These are phyloP conservation scores for Scytalidium lignicola DNA, from an alignment of 2,329 filamentous ascomycete genomes.

Conservation along the genomic window DNA sequence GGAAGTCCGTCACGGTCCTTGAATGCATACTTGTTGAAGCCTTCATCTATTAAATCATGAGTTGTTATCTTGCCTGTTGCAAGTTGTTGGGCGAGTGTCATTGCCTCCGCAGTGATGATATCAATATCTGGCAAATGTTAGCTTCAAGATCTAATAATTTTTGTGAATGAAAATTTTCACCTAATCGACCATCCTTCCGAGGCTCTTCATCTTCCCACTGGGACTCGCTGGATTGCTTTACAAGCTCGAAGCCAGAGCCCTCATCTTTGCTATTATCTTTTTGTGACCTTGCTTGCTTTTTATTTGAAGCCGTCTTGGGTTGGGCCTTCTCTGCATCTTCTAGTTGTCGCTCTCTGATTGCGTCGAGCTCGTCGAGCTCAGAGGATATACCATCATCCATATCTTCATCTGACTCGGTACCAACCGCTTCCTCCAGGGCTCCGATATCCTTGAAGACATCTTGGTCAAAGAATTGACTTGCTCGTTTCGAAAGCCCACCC, in stretches of 20 bases:
- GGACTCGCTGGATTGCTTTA: conserved; percentile 42
- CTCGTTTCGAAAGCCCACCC: conserved; percentile 72
- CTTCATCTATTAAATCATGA: conserved; percentile 79
- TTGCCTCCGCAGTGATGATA: conserved; percentile 98
- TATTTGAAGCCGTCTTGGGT: conserved; percentile 16
- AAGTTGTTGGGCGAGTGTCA: conserved; percentile 91
- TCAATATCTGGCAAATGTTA: conserved; percentile 66
- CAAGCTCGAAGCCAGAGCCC: conserved; percentile 57
- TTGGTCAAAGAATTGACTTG: conserved; percentile 86
- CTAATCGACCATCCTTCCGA: conserved; percentile 56
- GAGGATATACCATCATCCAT: conserved; percentile 37
- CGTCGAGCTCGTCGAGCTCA: conserved; percentile 25
- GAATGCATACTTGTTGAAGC: conserved; percentile 89
- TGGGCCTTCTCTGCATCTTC: conserved; percentile 23
- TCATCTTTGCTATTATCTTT: conserved; percentile 23
- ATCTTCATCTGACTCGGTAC: conserved; percentile 36
- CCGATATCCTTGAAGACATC: conserved; percentile 87
- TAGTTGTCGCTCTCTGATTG: conserved; percentile 23
- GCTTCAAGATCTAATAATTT: not conserved
- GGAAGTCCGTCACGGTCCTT: conserved; percentile 87
- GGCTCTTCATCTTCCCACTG: conserved; percentile 65
- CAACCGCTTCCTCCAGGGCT: conserved; percentile 54
- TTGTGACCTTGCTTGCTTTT: conserved; percentile 2
- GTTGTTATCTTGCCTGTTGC: conserved; percentile 79
- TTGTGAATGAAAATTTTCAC: conserved; percentile 33